These are phyloP conservation scores for Microascus cirrosus DNA, from an alignment of 2,329 filamentous ascomycete species.

Conservation along the genomic window DNA sequence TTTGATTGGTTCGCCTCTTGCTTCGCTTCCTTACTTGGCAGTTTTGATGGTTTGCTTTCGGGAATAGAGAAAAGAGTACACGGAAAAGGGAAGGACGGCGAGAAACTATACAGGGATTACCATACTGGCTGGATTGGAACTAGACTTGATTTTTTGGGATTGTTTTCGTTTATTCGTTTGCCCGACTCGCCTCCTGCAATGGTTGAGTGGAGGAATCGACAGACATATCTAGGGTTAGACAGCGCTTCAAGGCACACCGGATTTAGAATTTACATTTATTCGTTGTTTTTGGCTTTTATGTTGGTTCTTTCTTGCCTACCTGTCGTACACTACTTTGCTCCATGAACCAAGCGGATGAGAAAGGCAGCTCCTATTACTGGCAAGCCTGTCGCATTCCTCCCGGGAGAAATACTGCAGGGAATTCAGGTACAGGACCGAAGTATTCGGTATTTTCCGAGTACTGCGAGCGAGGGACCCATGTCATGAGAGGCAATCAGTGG, in stretches of 20 bases:
- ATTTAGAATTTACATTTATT: background rate
- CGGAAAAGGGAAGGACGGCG: background rate
- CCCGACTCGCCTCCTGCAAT: background rate
- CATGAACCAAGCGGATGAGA: background rate
- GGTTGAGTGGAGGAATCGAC: background rate
- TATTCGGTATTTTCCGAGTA: background rate
- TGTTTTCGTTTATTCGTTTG: slow-evolving; percentile 1
- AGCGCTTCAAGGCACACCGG: background rate
- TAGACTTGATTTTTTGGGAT: slow-evolving; percentile 3
- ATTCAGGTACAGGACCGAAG: background rate
- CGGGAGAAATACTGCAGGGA: background rate
- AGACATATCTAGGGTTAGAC: background rate
- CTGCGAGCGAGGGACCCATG: background rate
- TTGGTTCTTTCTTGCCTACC: background rate
- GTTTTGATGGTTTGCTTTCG: background rate
- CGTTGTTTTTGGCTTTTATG: background rate
- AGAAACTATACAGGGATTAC: slow-evolving; percentile 2
- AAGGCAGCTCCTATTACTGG: background rate
- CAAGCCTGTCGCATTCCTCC: background rate
- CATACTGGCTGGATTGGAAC: slow-evolving; percentile 1
- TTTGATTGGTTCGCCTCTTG: background rate
- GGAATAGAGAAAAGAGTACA: slow-evolving; percentile 1
- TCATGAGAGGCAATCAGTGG: background rate
- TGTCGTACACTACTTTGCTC: background rate
- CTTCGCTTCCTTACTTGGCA: background rate